Evolutionary conservation across 257 asterid species (phyloP).

Genomic region (Solanum commersonii): DNA sequence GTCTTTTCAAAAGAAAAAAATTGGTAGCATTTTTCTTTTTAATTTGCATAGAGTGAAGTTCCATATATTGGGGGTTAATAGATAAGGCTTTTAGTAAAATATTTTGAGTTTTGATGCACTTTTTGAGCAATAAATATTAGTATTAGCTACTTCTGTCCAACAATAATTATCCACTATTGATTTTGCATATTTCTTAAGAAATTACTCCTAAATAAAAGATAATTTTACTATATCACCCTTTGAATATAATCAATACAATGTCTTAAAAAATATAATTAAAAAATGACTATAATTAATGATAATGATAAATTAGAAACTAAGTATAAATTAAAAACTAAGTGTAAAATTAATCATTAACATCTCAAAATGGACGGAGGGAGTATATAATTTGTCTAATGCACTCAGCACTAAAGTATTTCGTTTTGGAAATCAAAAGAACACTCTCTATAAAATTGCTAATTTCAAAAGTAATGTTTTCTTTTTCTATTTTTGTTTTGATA

Average conservation of each 20-base stretch:
- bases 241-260: no score
- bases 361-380: no score
- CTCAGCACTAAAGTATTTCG: neutral
- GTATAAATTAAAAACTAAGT: no score
- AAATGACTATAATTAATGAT: no score
- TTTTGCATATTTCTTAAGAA: no score
- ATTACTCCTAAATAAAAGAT: no score
- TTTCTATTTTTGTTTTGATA: neutral
- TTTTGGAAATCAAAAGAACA: neutral
- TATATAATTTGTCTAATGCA: neutral
- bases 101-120: slow-evolving; percentile 4
- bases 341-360: no score
- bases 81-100: slow-evolving; percentile 1
- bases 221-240: no score
- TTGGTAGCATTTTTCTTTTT: neutral
- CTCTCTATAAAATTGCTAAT: neutral
- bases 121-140: neutral
- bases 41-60: neutral
- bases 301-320: no score
- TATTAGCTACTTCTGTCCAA: no score
- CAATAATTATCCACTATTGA: no score
- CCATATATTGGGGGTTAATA: neutral
- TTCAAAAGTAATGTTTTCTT: neutral
- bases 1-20: neutral
- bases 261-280: no score